These are phyloP conservation scores for Phlyctochytrium bullatum DNA, from an alignment of 192 early-diverging fungal species.

Conservation along the genomic window DNA sequence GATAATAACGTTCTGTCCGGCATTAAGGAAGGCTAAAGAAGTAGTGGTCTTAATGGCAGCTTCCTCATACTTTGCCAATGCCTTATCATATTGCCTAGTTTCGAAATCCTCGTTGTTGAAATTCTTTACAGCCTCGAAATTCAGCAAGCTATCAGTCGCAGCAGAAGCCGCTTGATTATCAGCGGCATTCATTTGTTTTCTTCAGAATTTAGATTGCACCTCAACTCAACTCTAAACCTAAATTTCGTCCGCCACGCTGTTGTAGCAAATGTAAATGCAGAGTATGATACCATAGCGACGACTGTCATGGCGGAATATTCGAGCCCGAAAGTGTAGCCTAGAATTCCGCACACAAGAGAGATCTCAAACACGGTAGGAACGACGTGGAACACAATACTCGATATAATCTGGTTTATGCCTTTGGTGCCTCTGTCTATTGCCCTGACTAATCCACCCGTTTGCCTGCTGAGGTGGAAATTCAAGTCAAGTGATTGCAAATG, in stretches of 20 bases:
- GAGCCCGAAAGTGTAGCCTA: conserved; percentile 71
- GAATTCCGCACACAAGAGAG: conserved; percentile 88
- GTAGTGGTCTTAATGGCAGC: conserved; percentile 89
- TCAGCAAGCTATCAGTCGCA: conserved; percentile 94
- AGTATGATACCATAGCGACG: conserved; percentile 57
- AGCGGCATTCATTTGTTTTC: conserved; percentile 90
- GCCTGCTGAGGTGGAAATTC: conserved; percentile 86
- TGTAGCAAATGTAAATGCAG: conserved; percentile 59
- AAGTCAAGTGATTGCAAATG: conserved; percentile 88
- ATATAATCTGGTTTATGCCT: conserved; percentile 96
- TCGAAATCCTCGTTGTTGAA: conserved; percentile 95
- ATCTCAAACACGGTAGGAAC: conserved; percentile 95
- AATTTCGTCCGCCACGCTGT: conserved; percentile 80
- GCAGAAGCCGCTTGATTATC: conserved; percentile 93
- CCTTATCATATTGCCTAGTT: conserved; percentile 80
- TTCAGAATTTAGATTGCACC: too few relatives aligned
- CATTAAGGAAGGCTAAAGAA: conserved; percentile 88
- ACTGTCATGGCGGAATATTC: conserved; percentile 86
- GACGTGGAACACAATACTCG: conserved; percentile 93
- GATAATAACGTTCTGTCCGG: conserved; percentile 94
- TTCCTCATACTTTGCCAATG: conserved; percentile 87
- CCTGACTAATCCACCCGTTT: conserved; percentile 94
- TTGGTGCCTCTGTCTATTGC: conserved; percentile 89
- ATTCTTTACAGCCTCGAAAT: conserved; percentile 97
- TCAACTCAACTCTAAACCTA: too few relatives aligned